These are phyloP conservation scores for Chrysanthemum seticuspe DNA, from an alignment of 129 eudicot genomes.

Conservation along the genomic window DNA sequence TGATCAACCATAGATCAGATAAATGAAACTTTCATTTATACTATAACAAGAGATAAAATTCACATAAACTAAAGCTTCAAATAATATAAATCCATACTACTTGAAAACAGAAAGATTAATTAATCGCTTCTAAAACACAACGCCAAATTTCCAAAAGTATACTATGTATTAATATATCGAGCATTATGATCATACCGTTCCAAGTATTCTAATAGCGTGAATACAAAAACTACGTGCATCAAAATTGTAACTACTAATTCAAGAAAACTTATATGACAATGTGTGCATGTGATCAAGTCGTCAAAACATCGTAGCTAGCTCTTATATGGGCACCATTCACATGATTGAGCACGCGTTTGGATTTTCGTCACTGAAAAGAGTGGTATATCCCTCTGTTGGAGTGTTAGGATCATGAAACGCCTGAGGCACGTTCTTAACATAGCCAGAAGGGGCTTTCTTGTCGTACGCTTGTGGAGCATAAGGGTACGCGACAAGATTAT, in stretches of 20 bases:
- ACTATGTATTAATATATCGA: not conserved
- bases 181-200: not conserved
- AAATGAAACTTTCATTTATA: no score
- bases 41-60: no score
- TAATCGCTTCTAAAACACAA: not conserved
- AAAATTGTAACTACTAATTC: no score
- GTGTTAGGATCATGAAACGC: conserved; percentile 38
- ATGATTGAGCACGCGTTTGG: conserved; percentile 74
- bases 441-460: conserved; percentile 77
- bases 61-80: no score
- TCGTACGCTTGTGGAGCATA: conserved; percentile 66
- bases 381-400: conserved; percentile 34
- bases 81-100: no score
- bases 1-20: no score
- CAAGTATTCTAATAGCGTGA: not conserved
- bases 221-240: not conserved
- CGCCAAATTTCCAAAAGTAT: not conserved
- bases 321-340: conserved; percentile 27
- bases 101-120: no score
- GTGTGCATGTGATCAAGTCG: not conserved
- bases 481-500: conserved; percentile 54
- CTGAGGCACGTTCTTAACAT: conserved; percentile 52
- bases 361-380: conserved; percentile 68
- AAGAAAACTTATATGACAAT: not conserved
- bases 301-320: not conserved